A percentile compares a stretch with the other conserved stretches of the same genome.
phyloP scores from a whole-genome alignment of 257 asterid genomes.

The Lithospermum erythrorhizon region DNA sequence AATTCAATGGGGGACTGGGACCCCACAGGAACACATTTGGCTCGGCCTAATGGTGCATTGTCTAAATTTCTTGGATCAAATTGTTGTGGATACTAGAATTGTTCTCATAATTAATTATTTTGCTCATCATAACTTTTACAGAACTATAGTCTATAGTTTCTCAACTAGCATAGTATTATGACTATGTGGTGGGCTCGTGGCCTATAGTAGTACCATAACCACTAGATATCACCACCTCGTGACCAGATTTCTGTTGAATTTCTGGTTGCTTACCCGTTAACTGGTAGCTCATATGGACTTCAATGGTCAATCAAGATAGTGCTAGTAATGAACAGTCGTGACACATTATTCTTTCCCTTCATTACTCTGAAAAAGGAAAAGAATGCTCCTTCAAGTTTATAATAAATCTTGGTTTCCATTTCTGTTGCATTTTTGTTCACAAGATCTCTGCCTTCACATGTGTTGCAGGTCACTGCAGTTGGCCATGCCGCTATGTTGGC shows the following conservation, averaged over 20 bases:
- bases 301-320: not conserved
- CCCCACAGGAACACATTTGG: too few relatives aligned
- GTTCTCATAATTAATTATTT: not conserved
- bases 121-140: too few relatives aligned
- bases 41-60: too few relatives aligned
- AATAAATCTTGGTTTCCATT: not conserved
- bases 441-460: too few relatives aligned
- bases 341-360: not conserved
- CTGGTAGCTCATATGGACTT: too few relatives aligned
- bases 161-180: not conserved
- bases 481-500: conserved; percentile 98
- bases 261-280: not conserved
- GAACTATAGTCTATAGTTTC: not conserved
- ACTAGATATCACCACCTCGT: not conserved
- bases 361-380: too few relatives aligned
- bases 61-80: too few relatives aligned
- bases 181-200: too few relatives aligned
- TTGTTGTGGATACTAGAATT: not conserved
- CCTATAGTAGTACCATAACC: not conserved
- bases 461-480: conserved; percentile 87
- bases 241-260: not conserved
- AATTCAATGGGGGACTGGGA: too few relatives aligned
- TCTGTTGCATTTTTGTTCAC: conserved; percentile 9
- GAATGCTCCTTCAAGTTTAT: too few relatives aligned
- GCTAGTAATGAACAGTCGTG: not conserved